Base-by-base conservation (phyloP, 768 basidiomycete species). In the Pleurotus citrinopileatus region DNA sequence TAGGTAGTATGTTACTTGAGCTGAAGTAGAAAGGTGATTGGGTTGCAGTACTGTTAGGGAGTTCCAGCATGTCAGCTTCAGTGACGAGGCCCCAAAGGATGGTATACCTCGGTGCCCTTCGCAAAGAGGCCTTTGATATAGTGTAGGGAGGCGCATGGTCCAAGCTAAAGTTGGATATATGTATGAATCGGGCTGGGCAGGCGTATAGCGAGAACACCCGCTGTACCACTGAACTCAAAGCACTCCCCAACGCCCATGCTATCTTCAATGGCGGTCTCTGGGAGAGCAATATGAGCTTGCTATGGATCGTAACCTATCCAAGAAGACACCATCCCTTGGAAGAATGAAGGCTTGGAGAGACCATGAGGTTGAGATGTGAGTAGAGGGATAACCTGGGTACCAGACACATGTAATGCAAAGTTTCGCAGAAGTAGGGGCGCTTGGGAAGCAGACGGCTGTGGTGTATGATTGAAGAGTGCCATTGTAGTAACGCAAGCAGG, bases 151-250 rank as follows among this genome's bases (percentile, higher is more conserved):
- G 13, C 10, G 34, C 26, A 32, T 55, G 44, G 22, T 27, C 29
- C 15, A 55, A 17, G 19, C 29, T 53, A 22, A 55, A 45, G 6
- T 50, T 25, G 26, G 54, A 55, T 13, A 55, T 50, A 22, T 20
- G 15, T 20, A 55, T 25, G 13, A n/a, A n/a, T n/a, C n/a, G 54
- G 46, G n/a, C 48, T 34, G 27, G 54, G 25, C 10, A 55, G 46
- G 25, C 12, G 26, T 19, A 57, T 46, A 17, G 26, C 56, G n/a
- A 57, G 27, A 38, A 55, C 43, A 5, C 56, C 56, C 15, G 26
- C 15, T 17, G 42, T 19, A 22, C 56, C 56, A 44, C 12, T 28
- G 19, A 57, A 47, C 29, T 57, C 56, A 53, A 53, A 57, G 53
- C 56, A 57, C 12, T 42, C 37, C 19, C 54, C 54, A 9, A 54